phyloP scores from a whole-genome alignment of 768 basidiomycete species.

The Clavulina sp. region DNA sequence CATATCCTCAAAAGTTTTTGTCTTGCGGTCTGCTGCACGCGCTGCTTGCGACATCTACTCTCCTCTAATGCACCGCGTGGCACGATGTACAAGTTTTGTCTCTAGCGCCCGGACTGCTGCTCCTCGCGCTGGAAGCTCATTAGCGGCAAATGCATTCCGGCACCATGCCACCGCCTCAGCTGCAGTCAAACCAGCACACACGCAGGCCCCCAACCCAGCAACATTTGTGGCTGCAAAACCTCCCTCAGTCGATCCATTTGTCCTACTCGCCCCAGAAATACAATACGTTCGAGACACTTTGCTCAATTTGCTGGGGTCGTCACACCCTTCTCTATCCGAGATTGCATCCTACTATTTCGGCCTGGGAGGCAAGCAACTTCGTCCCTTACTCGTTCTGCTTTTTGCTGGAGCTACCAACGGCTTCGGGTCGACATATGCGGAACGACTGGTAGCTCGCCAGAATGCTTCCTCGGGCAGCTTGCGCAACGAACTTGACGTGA shows the following conservation, averaged over 20 bases:
- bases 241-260: slow-evolving; percentile 38
- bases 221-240: background rate
- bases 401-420: slow-evolving; percentile 91
- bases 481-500: slow-evolving; percentile 46
- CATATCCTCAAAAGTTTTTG: no score
- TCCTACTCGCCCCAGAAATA: slow-evolving; percentile 58
- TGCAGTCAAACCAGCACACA: no score
- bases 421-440: slow-evolving; percentile 45
- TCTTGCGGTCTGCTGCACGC: no score
- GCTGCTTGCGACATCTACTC: no score
- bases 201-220: no score
- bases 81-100: no score
- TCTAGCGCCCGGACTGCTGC: no score
- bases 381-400: slow-evolving; percentile 77
- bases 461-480: slow-evolving; percentile 26
- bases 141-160: no score
- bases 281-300: slow-evolving; percentile 51
- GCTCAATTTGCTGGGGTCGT: slow-evolving; percentile 63
- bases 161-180: no score
- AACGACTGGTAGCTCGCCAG: slow-evolving; percentile 41
- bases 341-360: slow-evolving; percentile 88
- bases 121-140: no score
- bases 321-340: slow-evolving; percentile 72
- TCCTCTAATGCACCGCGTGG: no score
- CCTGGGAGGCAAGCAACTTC: slow-evolving; percentile 75